Conservation (phyloP, 2,329 filamentous ascomycete species). For the Calonectria pteridis region DNA sequence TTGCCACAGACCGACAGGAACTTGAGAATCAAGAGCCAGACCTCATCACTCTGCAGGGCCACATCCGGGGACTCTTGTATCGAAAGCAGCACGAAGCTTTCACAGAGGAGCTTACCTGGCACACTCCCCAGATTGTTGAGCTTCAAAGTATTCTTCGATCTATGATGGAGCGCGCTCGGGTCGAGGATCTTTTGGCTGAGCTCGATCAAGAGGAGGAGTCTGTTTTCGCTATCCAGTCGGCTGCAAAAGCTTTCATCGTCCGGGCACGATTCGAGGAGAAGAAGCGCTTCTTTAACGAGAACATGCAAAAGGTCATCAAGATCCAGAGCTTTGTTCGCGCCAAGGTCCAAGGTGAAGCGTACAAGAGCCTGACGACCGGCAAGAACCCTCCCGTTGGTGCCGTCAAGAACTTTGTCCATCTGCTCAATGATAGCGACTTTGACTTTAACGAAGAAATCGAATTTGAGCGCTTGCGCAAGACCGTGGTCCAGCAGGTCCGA, state of each 20-base stretch:
- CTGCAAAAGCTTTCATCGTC: constrained; percentile 79
- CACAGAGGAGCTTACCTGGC: constrained; percentile 77
- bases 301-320: constrained; percentile 99
- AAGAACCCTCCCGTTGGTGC: constrained; percentile 98
- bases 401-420: constrained; percentile 97
- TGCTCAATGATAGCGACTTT: constrained; percentile 97
- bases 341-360: constrained; percentile 96
- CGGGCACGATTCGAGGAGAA: constrained; percentile 85
- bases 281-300: constrained; percentile 89
- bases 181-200: constrained; percentile 80
- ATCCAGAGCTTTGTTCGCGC: constrained; percentile 96
- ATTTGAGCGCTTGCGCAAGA: constrained; percentile 94
- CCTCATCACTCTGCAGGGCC: constrained; percentile 75
- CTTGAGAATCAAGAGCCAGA: constrained; percentile 69
- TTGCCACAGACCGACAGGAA: constrained; percentile 63
- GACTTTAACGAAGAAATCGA: constrained; percentile 99
- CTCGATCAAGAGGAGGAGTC: constrained; percentile 87
- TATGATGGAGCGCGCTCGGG: constrained; percentile 79
- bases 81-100: constrained; percentile 72
- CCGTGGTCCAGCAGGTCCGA: constrained; percentile 95
- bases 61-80: constrained; percentile 73
- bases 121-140: constrained; percentile 74
- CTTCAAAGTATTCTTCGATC: constrained; percentile 84
- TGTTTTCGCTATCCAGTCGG: constrained; percentile 80
- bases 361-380: constrained; percentile 95